Evolutionary conservation across 2,329 filamentous ascomycete genomes (phyloP), one percentile per base, ranked within the genome.

Genomic region (Ilyonectria robusta): DNA sequence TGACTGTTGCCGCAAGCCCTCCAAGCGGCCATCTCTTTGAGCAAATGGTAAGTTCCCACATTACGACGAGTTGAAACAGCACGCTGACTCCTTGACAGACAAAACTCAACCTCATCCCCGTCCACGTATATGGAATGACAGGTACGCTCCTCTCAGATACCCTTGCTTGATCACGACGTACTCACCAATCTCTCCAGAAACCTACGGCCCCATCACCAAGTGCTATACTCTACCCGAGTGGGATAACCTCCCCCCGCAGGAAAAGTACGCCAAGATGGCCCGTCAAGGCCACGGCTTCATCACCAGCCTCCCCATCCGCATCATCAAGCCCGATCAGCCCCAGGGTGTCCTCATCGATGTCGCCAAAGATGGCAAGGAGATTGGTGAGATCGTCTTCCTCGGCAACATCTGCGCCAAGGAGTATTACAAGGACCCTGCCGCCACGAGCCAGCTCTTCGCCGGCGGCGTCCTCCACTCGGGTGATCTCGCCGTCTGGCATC

Each of bases 151-250:
- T 4, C n/a, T 5, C 2, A 26, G 7, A 35, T 17, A 21, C 23
- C 4, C n/a, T 15, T 42, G 6, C 3, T 46, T 13, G 17, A 21
- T 4, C 13, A 21, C 11, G 2, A 13, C 59, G n/a, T 67, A 58
- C 63, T 60, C 6, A 55, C 40, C 10, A 9, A 19, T 37, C 7
- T 31, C 4, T n/a, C 3, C 29, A 82, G 88, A 98, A 83, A 98
- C 95, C 0, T 98, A 98, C 76, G 96, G 96, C 0, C 96, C 96
- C 10, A 95, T 98, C 67, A 98, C 95, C 1, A 97, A 97, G 79
- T 94, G 95, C 10, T 99, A 99, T 76, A 86, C 92, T 62, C 88
- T 98, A 82, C 94, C 94, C 0, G 85, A 88, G 33, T 99, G 96
- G 96, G 90, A 96, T n/a, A 76, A 80, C 0, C 84, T 98, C 1